Evolutionary conservation across 2,329 filamentous ascomycete species (phyloP), one percentile per base, ranked within the genome.

Genomic region (Teratosphaeria zuluensis): DNA sequence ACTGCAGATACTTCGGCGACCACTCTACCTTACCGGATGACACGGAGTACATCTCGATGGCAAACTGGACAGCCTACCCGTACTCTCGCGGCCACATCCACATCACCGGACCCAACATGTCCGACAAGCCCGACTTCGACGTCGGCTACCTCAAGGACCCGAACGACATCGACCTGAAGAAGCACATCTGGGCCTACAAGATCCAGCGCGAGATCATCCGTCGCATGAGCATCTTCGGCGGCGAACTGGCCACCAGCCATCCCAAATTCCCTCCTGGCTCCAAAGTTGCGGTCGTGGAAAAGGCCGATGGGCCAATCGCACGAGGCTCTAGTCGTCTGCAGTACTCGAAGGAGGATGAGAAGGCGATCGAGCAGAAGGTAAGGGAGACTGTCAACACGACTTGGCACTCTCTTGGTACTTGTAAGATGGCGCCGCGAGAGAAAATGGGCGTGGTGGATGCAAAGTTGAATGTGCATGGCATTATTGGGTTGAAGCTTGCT

Each of bases 151-250:
- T 87, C 33, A 77, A 71, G 4, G 80, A 85, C 56, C 64, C 72
- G 12, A 72, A 84, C 62, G 78, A 81, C 1, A 69, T 83, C n/a
- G 84, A 87, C 65, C 33, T 85, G 31, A 80, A 80, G 67, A 82
- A 78, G 64, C 78, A 82, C 12, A 64, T 84, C 11, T 86, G 84
- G 83, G 78, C 75, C 0, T 88, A 88, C 74, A 88, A 88, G 70
- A 81, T 80, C 64, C 76, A 78, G n/a, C 81, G 85, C 2, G 84
- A 86, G 69, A 78, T 86, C 56, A 73, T 77, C 24, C 79, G 84
- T 2, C 80, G 83, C 14, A 80, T 82, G 66, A 70, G 76, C 1
- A 74, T 77, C 59, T 85, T 80, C 70, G 70, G 70, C 9, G 76
- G 76, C 31, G 73, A 76, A 60, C 58, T 77, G n/a, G 68, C 66